Evolutionary conservation across 495 filamentous ascomycete genomes (phyloP).

Genomic region (Acidiella bohemica): DNA sequence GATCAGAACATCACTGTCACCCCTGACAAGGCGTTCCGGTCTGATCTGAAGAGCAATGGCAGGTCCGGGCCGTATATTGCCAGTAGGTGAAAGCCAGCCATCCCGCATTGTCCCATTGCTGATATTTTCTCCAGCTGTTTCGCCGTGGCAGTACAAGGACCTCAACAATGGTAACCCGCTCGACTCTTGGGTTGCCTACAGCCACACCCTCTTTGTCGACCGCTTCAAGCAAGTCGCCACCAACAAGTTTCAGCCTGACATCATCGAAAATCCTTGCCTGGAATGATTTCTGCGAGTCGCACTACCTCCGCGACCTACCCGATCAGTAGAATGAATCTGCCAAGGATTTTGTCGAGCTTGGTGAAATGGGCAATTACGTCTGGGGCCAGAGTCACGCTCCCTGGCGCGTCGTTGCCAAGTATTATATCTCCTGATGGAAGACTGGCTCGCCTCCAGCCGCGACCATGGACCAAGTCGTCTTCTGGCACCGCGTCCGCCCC

Average conservation of each 20-base stretch:
- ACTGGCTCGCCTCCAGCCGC: slow-evolving; percentile 9
- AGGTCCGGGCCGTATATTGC: slow-evolving; percentile 21
- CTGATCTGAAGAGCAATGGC: slow-evolving; percentile 13
- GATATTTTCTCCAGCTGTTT: slow-evolving; percentile 11
- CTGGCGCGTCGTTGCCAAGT: slow-evolving; percentile 22
- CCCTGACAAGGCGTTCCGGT: slow-evolving; percentile 19
- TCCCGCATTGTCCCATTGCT: neutral
- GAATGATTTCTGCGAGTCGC: slow-evolving; percentile 23
- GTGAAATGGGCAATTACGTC: slow-evolving; percentile 16
- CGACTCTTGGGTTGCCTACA: slow-evolving; percentile 20
- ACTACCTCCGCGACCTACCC: slow-evolving; percentile 21
- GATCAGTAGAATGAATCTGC: slow-evolving; percentile 2
- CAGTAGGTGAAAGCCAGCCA: slow-evolving; percentile 11
- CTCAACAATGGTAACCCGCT: slow-evolving; percentile 17
- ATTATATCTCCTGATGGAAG: slow-evolving; percentile 20
- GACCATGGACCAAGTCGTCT: slow-evolving; percentile 19
- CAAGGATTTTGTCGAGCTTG: slow-evolving; percentile 14
- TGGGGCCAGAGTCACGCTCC: slow-evolving; percentile 11
- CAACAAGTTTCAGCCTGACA: slow-evolving; percentile 19
- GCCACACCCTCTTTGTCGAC: slow-evolving; percentile 18
- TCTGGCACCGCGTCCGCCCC: slow-evolving; percentile 23
- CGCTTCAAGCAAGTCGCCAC: slow-evolving; percentile 7
- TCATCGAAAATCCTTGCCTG: slow-evolving; percentile 23
- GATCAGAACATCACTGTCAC: slow-evolving; percentile 12
- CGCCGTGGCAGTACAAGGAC: slow-evolving; percentile 22